Evolutionary conservation across 345 rosid genomes (phyloP).

Genomic region (Ricinus communis): DNA sequence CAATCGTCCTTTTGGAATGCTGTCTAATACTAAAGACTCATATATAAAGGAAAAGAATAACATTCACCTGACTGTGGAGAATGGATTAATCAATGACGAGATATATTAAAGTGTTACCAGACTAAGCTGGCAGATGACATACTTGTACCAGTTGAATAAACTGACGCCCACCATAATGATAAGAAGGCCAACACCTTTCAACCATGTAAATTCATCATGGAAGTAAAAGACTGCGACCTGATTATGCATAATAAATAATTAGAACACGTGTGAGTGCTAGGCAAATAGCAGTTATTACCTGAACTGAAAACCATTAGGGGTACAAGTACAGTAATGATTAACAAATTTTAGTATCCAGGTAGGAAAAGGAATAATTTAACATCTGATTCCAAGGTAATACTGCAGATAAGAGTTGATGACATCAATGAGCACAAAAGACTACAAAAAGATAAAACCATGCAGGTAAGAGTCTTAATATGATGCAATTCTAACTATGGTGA

Average conservation of each 20-base stretch:
- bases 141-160: conserved; percentile 99
- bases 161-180: conserved; percentile 86
- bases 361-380: neutral
- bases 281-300: neutral
- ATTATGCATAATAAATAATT: conserved; percentile 12
- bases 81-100: neutral
- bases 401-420: neutral
- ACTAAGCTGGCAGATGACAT: conserved; percentile 40
- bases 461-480: neutral
- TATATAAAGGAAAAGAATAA: no score
- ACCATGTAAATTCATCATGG: conserved; percentile 92
- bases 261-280: neutral
- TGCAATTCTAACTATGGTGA: neutral
- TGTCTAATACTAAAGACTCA: no score
- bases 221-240: conserved; percentile 99
- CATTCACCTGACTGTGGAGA: neutral
- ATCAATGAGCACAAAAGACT: neutral
- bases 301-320: neutral
- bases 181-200: conserved; percentile 84
- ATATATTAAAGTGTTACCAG: neutral
- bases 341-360: neutral
- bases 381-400: neutral
- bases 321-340: neutral
- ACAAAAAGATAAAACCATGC: neutral
- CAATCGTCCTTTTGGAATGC: neutral